Evolutionary conservation across 2,329 filamentous ascomycete species (phyloP), one percentile per base, ranked within the genome.

Genomic region (Botrytis aclada): DNA sequence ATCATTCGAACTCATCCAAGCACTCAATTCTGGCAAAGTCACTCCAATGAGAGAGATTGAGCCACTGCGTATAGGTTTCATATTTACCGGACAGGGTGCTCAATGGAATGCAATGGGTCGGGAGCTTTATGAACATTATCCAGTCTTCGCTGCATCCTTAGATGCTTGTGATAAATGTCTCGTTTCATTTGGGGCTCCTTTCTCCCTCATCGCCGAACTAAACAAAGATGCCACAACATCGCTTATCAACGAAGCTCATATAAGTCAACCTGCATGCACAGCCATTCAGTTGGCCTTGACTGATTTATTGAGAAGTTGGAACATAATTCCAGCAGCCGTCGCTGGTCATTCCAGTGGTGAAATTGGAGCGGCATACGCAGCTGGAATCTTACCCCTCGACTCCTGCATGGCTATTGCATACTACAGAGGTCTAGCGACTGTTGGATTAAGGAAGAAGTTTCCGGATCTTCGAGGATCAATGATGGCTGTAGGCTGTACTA

Each of bases 201-300:
- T 18, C 62, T 70, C 58, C 32, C 29, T 74, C 51, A 71, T 75
- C 29, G 45, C 29, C 43, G 82, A 84, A 74, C 79, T 85, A 4
- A 58, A 69, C 51, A 81, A 79, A 64, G 77, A 81, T 62, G 80
- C 76, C 9, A 74, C 79, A 16, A 77, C 80, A 0, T 81, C 82
- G 0, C 76, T 77, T 25, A 76, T 85, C 7, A 61, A 63, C 20
- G 39, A 81, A 39, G 82, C 84, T 0, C 79, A 84, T 66, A 80
- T 85, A 67, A 82, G 80, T 12, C 83, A 85, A 74, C 83, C 84
- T 73, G 78, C 81, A 80, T 84, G 81, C 71, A 84, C 84, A 0
- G 83, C 85, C 0, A 74, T 88, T 2, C 86, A 88, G 76, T 77
- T 88, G 3, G 75, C 82, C 0, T 76, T 87, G 3, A 82, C 83